phyloP scores from a whole-genome alignment of 306 rosid genomes.

The Begonia peltatifolia region DNA sequence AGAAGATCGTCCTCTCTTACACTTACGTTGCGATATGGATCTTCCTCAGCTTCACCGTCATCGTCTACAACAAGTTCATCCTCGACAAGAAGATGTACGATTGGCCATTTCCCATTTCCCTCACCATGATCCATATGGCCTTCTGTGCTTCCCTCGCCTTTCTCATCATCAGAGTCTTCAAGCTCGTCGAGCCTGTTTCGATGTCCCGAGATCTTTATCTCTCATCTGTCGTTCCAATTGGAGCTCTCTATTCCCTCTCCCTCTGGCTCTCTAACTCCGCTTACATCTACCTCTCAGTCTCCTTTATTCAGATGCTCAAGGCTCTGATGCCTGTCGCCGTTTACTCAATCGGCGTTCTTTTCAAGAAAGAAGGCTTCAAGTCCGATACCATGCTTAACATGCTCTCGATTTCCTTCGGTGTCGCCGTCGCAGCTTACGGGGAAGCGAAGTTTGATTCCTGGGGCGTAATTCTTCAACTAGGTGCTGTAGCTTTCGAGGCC shows the following conservation, averaged over 20 bases:
- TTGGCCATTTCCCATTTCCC: slow-evolving; percentile 83
- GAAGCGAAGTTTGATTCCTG: slow-evolving; percentile 66
- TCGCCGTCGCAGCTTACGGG: slow-evolving; percentile 76
- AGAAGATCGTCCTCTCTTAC: slow-evolving; percentile 70
- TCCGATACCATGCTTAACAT: slow-evolving; percentile 64
- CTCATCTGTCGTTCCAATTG: slow-evolving; percentile 79
- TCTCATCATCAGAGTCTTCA: slow-evolving; percentile 48
- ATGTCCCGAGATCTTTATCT: slow-evolving; percentile 60
- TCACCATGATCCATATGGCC: slow-evolving; percentile 90
- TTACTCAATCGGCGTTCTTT: slow-evolving; percentile 57
- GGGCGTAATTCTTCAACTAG: slow-evolving; percentile 65
- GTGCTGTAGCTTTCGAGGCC: slow-evolving; percentile 82
- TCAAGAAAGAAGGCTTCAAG: slow-evolving; percentile 50
- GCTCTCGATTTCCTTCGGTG: slow-evolving; percentile 78
- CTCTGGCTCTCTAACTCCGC: slow-evolving; percentile 93
- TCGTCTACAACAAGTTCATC: slow-evolving; percentile 93
- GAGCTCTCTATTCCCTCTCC: slow-evolving; percentile 68
- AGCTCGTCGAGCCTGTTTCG: slow-evolving; percentile 54
- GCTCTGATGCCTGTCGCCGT: slow-evolving; percentile 95
- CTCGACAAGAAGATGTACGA: slow-evolving; percentile 88
- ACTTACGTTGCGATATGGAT: slow-evolving; percentile 78
- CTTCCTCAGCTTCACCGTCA: slow-evolving; percentile 76
- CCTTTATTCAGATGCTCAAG: slow-evolving; percentile 85
- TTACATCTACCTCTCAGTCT: slow-evolving; percentile 79
- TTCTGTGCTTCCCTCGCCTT: slow-evolving; percentile 75